Percentiles rank a stretch among this genome's conserved stretches.
Conservation (phyloP, 2,329 filamentous ascomycete species). For the Diaporthe citrichinensis region DNA sequence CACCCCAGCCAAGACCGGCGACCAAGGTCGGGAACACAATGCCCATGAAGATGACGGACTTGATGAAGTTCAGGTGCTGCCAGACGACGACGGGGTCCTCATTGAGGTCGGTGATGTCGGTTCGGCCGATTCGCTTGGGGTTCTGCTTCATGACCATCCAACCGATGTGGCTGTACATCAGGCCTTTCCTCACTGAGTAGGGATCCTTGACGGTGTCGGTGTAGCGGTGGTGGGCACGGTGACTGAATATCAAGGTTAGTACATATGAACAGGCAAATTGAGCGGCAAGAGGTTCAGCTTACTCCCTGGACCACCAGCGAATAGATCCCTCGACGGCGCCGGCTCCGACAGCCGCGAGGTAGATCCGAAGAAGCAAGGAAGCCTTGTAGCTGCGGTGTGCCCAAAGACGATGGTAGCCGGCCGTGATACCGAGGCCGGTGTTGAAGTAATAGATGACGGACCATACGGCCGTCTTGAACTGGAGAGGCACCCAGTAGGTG, state of each 20-base stretch:
- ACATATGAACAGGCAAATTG: background rate
- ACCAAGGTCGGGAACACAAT: constrained; percentile 82
- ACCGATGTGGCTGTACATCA: constrained; percentile 86
- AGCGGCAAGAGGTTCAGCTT: background rate
- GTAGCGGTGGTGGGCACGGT: constrained; percentile 91
- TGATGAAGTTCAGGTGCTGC: constrained; percentile 91
- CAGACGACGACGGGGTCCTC: constrained; percentile 87
- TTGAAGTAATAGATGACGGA: constrained; percentile 86
- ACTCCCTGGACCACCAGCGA: constrained; percentile 87
- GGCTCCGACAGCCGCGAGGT: constrained; percentile 84
- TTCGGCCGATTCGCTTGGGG: constrained; percentile 88
- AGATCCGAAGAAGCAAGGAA: constrained; percentile 81
- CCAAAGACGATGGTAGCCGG: constrained; percentile 88
- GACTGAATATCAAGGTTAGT: constrained; percentile 51
- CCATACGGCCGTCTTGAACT: constrained; percentile 79
- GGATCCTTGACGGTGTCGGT: constrained; percentile 94
- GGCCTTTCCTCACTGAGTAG: constrained; percentile 90
- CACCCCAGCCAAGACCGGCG: constrained; percentile 83
- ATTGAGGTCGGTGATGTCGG: constrained; percentile 90
- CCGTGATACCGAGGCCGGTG: constrained; percentile 85
- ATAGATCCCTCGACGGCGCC: constrained; percentile 89
- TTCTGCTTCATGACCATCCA: constrained; percentile 98
- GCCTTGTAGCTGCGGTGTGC: constrained; percentile 89
- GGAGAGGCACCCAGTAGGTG: constrained; percentile 83
- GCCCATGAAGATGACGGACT: constrained; percentile 83